Evolutionary conservation across 768 basidiomycete genomes (phyloP).

Genomic region (Mycena vulgaris): DNA sequence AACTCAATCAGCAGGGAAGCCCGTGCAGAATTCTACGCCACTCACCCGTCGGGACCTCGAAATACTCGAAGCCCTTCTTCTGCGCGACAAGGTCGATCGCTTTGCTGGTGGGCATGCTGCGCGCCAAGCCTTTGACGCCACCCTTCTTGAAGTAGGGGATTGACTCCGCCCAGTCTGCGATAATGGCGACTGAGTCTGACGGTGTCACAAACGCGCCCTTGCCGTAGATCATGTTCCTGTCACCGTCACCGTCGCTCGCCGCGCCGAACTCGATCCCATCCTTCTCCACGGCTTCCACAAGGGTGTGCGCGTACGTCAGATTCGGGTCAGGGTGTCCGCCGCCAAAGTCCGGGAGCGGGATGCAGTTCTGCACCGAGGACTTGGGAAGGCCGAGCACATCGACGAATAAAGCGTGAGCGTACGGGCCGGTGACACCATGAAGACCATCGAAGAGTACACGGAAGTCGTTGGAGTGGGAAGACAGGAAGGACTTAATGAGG

Average conservation of each 20-base stretch:
- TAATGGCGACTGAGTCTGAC: slow-evolving; percentile 97
- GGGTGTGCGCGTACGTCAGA: slow-evolving; percentile 94
- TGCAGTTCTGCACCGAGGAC: slow-evolving; percentile 90
- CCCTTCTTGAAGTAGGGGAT: slow-evolving; percentile 94
- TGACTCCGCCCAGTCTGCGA: slow-evolving; percentile 94
- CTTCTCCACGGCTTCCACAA: slow-evolving; percentile 93
- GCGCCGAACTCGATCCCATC: slow-evolving; percentile 93
- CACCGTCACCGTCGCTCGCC: slow-evolving; percentile 97
- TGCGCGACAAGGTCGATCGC: slow-evolving; percentile 97
- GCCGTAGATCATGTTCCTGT: slow-evolving; percentile 99
- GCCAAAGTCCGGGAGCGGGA: slow-evolving; percentile 95
- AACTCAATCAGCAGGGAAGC: slow-evolving; percentile 7
- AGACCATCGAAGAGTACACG: slow-evolving; percentile 96
- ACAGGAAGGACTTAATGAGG: slow-evolving; percentile 91
- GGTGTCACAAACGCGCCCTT: slow-evolving; percentile 98
- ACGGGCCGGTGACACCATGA: slow-evolving; percentile 97
- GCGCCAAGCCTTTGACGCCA: slow-evolving; percentile 95
- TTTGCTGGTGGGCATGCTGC: slow-evolving; percentile 98
- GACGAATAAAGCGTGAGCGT: slow-evolving; percentile 91
- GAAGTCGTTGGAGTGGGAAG: slow-evolving; percentile 75
- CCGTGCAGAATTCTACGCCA: neutral
- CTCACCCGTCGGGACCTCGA: slow-evolving; percentile 96
- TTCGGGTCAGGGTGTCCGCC: slow-evolving; percentile 99
- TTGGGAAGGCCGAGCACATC: slow-evolving; percentile 85
- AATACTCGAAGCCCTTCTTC: slow-evolving; percentile 92